phyloP scores from a whole-genome alignment of 2,329 filamentous ascomycete genomes.

The Amesomyces nigricolor region DNA sequence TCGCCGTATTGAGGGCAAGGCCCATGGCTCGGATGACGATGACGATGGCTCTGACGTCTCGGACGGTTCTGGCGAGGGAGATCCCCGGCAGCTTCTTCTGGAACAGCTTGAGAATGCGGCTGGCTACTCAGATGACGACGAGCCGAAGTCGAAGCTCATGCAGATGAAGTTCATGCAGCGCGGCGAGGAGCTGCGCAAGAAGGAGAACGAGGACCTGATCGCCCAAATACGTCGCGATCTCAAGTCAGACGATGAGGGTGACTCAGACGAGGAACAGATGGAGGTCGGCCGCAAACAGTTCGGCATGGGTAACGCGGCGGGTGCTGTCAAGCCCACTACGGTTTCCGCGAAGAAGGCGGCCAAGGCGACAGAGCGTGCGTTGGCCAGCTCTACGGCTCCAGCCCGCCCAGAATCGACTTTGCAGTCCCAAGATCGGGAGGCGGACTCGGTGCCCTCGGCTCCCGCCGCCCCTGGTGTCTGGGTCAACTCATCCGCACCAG shows the following conservation, averaged over 20 bases:
- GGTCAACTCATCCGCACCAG: slow-evolving; percentile 27
- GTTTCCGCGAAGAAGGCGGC: slow-evolving; percentile 26
- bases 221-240: slow-evolving; percentile 66
- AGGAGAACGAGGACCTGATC: slow-evolving; percentile 73
- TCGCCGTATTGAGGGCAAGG: slow-evolving; percentile 69
- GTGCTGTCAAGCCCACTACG: slow-evolving; percentile 14
- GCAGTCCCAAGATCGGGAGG: not conserved
- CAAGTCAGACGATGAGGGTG: slow-evolving; percentile 52
- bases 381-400: slow-evolving; percentile 14
- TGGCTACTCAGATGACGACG: slow-evolving; percentile 44
- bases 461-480: slow-evolving; percentile 35
- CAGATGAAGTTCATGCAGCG: slow-evolving; percentile 93
- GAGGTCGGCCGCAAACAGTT: slow-evolving; percentile 67
- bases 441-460: slow-evolving; percentile 13
- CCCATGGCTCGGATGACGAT: slow-evolving; percentile 27
- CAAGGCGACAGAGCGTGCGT: slow-evolving; percentile 19
- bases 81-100: slow-evolving; percentile 45
- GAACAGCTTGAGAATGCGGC: slow-evolving; percentile 42
- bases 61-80: slow-evolving; percentile 54
- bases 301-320: slow-evolving; percentile 42
- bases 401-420: not conserved
- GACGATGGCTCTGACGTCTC: slow-evolving; percentile 48
- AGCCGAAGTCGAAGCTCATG: slow-evolving; percentile 62
- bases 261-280: slow-evolving; percentile 45
- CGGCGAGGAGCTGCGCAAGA: slow-evolving; percentile 71